A percentile compares a stretch with the other conserved stretches of the same genome.
These are phyloP conservation scores for Centella asiatica DNA, from an alignment of 129 eudicot genomes.

Conservation along the genomic window DNA sequence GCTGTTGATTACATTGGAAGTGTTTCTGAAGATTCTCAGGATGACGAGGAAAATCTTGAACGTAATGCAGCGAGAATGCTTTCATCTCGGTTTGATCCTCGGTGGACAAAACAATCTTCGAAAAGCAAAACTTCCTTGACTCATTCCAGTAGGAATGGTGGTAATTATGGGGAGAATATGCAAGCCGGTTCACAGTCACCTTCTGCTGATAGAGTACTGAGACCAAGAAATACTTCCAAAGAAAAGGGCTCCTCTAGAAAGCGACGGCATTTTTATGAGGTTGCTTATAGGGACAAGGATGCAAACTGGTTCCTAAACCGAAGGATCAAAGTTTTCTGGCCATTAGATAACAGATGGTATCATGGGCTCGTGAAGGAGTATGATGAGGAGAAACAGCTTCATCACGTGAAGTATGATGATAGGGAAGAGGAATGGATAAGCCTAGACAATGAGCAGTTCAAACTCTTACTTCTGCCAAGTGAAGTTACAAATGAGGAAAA, in stretches of 20 bases:
- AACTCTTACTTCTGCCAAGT: conserved; percentile 73
- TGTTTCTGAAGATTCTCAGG: conserved; percentile 28
- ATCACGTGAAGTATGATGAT: conserved; percentile 89
- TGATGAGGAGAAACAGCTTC: conserved; percentile 57
- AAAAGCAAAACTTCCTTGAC: conserved; percentile 26
- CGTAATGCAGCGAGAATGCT: conserved; percentile 96
- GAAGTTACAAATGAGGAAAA: conserved; percentile 52
- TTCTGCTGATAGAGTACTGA: conserved; percentile 54
- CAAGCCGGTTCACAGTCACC: conserved; percentile 28
- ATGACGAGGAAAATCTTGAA: conserved; percentile 83
- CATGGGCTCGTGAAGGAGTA: conserved; percentile 71
- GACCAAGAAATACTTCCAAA: conserved; percentile 62
- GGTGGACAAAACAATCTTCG: conserved; percentile 67
- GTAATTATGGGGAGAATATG: conserved; percentile 22
- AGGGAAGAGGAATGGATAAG: conserved; percentile 88
- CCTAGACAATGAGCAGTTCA: conserved; percentile 76
- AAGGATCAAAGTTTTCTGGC: conserved; percentile 91
- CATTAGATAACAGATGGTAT: conserved; percentile 93
- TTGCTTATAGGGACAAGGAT: conserved; percentile 47
- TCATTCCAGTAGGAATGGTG: conserved; percentile 25
- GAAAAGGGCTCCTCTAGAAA: conserved; percentile 52
- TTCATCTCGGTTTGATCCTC: conserved; percentile 91
- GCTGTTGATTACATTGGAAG: conserved; percentile 25
- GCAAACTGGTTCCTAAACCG: conserved; percentile 67
- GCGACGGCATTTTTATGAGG: conserved; percentile 81